Base-by-base conservation (phyloP, 108 stramenopile genomes). In the Discostella pseudostelligera region DNA sequence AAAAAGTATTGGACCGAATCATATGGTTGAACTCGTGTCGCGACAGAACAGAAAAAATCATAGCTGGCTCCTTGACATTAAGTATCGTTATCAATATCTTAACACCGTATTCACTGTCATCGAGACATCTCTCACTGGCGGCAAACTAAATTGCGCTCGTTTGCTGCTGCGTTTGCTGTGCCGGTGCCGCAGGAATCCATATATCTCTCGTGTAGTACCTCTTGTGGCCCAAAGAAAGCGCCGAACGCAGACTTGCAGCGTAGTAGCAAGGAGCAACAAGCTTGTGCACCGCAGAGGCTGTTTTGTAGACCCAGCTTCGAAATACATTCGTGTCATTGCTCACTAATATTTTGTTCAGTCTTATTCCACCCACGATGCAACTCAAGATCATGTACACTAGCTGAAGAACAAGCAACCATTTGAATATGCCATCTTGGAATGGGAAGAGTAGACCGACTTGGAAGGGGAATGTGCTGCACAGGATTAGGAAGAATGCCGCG, bases 211-310 rank as follows among this genome's bases (percentile, higher is more conserved):
- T 57, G 35, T 47, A 63, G 36, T 57, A 71, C 56, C 26, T 57
- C 17, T 62, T 55, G 37, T 57, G 35, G 19, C 70, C 56, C 14
- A 71, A 61, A 47, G 51, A 4, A 6, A 71, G 44, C 8, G 70
- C 61, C 17, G 70, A 62, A 11, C 62, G 54, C n/a, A 71, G 36
- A 3, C 53, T 56, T 12, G 60, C 25, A 0, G 70, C 62, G 54
- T 71, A 71, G 60, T 63, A 71, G 42, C 61, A 63, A 25, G 70
- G 70, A 3, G 70, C 70, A 20, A 40, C 70, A 17, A 62, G 22
- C 44, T 71, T 71, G 45, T 71, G 70, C 44, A 71, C 0, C 13
- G 56, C 62, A 16, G 70, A 71, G n/a, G 56, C 22, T 13, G 60
- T 56, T 10, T 36, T 11, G 21, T 71, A 71, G 22, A 63, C 21